Conservation (phyloP, 140 eudicot genomes). For the Senecio squalidus region DNA sequence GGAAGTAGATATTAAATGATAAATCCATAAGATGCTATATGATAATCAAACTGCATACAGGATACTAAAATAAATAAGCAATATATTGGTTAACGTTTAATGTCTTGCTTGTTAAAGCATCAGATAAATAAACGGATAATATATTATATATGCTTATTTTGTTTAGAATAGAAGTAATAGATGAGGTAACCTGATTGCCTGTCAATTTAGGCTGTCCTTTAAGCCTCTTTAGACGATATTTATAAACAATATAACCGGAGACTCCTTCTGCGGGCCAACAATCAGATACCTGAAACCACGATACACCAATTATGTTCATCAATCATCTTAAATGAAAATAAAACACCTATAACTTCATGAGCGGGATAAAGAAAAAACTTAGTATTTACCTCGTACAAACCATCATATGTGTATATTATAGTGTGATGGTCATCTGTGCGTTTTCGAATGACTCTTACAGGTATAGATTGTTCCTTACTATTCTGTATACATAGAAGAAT, state of each 20-base stretch:
- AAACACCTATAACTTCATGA: no score
- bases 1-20: not conserved
- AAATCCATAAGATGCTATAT: constrained; percentile 3
- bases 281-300: constrained; percentile 24
- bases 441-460: constrained; percentile 45
- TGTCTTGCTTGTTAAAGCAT: no score
- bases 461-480: constrained; percentile 37
- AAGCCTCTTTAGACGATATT: constrained; percentile 28
- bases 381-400: constrained; percentile 32
- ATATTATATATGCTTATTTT: no score
- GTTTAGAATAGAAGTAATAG: no score
- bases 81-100: no score
- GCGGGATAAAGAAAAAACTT: constrained; percentile 2
- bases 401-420: constrained; percentile 30
- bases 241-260: constrained; percentile 20
- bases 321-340: not conserved
- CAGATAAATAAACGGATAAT: no score
- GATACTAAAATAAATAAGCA: no score
- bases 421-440: not conserved
- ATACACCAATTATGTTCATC: not conserved
- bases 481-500: constrained; percentile 37
- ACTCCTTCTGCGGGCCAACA: constrained; percentile 20
- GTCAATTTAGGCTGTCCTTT: constrained; percentile 35
- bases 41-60: not conserved
- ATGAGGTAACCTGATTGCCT: constrained; percentile 25